A percentile compares a stretch with the other conserved stretches of the same genome.
Conservation (phyloP, 1,284 basidiomycete species). For the Melampsora americana region DNA sequence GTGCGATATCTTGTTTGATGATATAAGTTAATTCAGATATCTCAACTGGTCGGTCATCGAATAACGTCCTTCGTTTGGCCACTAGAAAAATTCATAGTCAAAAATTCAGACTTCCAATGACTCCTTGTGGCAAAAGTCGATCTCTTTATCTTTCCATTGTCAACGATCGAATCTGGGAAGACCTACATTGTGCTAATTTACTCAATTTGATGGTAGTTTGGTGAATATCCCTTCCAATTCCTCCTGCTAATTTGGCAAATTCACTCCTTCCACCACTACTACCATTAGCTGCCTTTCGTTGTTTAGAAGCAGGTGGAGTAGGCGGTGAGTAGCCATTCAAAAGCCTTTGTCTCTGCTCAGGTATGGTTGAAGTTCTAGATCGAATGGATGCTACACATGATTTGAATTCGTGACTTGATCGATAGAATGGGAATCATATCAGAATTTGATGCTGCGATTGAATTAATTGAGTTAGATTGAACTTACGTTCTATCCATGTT, state of each 20-base stretch:
- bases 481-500: no score
- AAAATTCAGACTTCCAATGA: neutral
- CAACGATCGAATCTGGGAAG: neutral
- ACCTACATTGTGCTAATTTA: conserved; percentile 80
- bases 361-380: conserved; percentile 32
- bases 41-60: conserved; percentile 97
- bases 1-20: conserved; percentile 99
- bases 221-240: conserved; percentile 92
- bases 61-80: conserved; percentile 97
- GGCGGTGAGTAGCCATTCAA: conserved; percentile 26
- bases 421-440: no score
- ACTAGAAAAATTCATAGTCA: conserved; percentile 60
- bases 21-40: conserved; percentile 99
- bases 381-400: conserved; percentile 43
- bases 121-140: neutral
- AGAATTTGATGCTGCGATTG: no score
- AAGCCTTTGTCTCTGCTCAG: conserved; percentile 32
- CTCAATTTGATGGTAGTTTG: conserved; percentile 83
- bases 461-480: no score
- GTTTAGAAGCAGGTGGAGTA: neutral
- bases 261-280: conserved; percentile 62
- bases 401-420: conserved; percentile 33
- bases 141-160: neutral
- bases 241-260: conserved; percentile 83
- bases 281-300: conserved; percentile 56